Base-by-base conservation (phyloP, 1,139 yeast genomes). In the Yamadazyma siamensis region DNA sequence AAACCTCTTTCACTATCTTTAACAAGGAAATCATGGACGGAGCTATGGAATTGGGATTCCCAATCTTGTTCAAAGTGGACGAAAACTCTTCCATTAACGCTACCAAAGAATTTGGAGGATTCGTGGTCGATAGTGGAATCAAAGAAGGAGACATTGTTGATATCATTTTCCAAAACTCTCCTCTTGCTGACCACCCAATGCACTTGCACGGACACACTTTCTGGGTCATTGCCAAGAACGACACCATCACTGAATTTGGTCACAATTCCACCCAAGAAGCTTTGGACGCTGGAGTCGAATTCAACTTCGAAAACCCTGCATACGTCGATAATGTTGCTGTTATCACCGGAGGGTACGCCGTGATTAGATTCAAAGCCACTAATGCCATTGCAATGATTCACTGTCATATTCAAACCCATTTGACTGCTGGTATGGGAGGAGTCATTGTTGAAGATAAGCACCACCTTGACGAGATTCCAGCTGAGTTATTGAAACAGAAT, bases 91-190 rank as follows among this genome's bases (percentile, higher is more conserved):
- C 30, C 12, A 19, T 34, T n/a, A 34, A 34, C 15, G 30, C 29
- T 20, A 34, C 37, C n/a, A 26, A 31, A 19, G 35, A 25, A 5
- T 27, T 34, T 20, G 32, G 32, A 11, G 35, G 32, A 6, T 13
- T 25, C 10, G 29, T 31, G 6, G 20, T 34, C 10, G 37, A 34
- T 16, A 14, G 7, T 11, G 37, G 37, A n/a, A 34, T 34, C 13
- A 31, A 34, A 21, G 68, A 88, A 88, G 35, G 81, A 74, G 40
- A 87, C 71, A 50, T 65, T 69, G 50, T 75, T 74, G 39, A 78
- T 65, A 13, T 43, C 26, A 28, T 52, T 9, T 31, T 34, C 32
- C 28, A 34, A 21, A 33, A 33, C 15, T 27, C 28, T 6, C 38
- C 49, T 9, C 26, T 56, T 10, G 40, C 44, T 9, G 39, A 44